Evolutionary conservation across 352 stramenopile genomes (phyloP).

Genomic region (Pythium periplocum): DNA sequence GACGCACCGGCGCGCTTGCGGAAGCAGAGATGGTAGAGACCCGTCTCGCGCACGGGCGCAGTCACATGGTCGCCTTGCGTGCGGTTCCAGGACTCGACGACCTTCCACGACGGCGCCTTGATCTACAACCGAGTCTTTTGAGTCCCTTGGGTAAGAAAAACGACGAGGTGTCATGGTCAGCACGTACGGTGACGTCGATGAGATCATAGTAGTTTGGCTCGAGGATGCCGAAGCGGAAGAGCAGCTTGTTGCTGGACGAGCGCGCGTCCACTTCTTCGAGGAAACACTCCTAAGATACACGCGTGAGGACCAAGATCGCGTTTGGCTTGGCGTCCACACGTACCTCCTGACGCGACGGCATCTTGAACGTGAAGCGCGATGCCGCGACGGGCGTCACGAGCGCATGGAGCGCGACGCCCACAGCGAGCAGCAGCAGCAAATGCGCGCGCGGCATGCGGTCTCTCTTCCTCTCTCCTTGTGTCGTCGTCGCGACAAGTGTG

Average conservation of each 20-base stretch:
- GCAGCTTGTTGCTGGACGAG: conserved; percentile 26
- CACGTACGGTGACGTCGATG: conserved; percentile 21
- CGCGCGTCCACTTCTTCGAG: conserved; percentile 23
- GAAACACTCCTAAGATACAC: conserved; percentile 22
- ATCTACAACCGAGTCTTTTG: conserved; percentile 6
- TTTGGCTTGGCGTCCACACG: background rate
- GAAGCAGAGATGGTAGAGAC: conserved; percentile 79
- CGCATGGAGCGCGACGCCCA: conserved; percentile 7
- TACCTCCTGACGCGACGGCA: conserved; percentile 20
- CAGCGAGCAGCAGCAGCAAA: conserved; percentile 10
- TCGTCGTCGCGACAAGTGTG: too few relatives aligned
- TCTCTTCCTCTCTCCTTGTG: background rate
- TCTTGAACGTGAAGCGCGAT: conserved; percentile 20
- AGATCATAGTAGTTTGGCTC: conserved; percentile 22
- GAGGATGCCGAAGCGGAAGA: conserved; percentile 29
- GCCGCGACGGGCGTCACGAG: conserved; percentile 1
- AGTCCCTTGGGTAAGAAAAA: background rate
- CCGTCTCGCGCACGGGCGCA: conserved; percentile 56
- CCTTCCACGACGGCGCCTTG: conserved; percentile 12
- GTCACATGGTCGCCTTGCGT: conserved; percentile 59
- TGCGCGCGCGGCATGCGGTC: background rate
- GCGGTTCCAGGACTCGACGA: conserved; percentile 39
- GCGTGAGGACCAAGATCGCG: background rate
- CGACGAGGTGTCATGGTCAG: background rate
- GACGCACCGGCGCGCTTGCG: conserved; percentile 53